Base-by-base conservation (phyloP, 2,329 filamentous ascomycete genomes). In the Colletotrichum orbiculare region DNA sequence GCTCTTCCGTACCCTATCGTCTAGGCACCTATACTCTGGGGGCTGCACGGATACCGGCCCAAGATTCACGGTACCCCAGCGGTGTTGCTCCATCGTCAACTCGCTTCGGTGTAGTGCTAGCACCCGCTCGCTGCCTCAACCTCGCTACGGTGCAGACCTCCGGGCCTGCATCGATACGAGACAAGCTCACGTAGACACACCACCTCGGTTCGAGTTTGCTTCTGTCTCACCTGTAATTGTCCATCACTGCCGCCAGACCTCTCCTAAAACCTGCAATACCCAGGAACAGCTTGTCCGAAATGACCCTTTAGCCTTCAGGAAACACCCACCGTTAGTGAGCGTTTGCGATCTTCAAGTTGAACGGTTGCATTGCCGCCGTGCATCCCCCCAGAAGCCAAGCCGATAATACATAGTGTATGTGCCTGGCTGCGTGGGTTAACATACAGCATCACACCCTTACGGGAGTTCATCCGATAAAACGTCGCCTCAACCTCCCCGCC, bases 151-250 rank as follows among this genome's bases (percentile, higher is more conserved):
- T 45, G 35, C 46, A 35, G 46, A 10, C 35, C 38, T 17, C 34
- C 50, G 61, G 39, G 61, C 50, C 34, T 64, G 45, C 56, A 25
- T 64, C 45, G 39, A 64, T 50, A 54, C 56, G 56, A 60, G 56
- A 56, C 60, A 52, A 58, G 47, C 46, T 37, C 53, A 38, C 54
- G 13, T 41, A 33, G 38, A 34, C 35, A 52, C 34, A 38, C 15
- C 37, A 49, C 37, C 49, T 60, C 56, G 43, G 43, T 41, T 35
- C 48, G 43, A 54, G 43, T n/a, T 12, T 42, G 43, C 48, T n/a
- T 43, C 37, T 39, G 42, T n/a, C 41, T 33, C 8, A 12, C 37
- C 45, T n/a, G 48, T 33, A 48, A 11, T 35, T 49, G 37, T 12
- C 49, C 39, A 42, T 53, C 39, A 34, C 45, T 43, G 35, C 43